These are phyloP conservation scores for Annulohypoxylon truncatum DNA, from an alignment of 2,329 filamentous ascomycete species.

Conservation along the genomic window DNA sequence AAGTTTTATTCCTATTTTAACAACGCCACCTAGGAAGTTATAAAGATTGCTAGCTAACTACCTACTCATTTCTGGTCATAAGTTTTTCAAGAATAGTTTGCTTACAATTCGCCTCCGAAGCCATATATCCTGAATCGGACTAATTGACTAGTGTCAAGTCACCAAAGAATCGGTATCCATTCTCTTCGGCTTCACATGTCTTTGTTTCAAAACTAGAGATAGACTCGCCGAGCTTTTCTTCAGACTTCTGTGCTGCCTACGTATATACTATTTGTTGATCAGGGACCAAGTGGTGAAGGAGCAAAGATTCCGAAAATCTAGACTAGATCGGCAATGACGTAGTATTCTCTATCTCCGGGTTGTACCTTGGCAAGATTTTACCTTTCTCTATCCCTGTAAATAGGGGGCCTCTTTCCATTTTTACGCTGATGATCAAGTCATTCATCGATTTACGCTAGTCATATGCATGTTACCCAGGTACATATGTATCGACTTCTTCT, in stretches of 20 bases:
- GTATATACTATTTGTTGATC: background rate
- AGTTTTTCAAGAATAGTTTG: background rate
- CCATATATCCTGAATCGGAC: background rate
- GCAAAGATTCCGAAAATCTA: background rate
- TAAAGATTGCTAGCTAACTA: background rate
- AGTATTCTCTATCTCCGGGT: slow-evolving; percentile 34
- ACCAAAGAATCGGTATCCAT: slow-evolving; percentile 3
- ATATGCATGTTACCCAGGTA: slow-evolving; percentile 14
- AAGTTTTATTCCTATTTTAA: no score
- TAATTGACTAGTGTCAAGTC: slow-evolving; percentile 6
- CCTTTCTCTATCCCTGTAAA: slow-evolving; percentile 24
- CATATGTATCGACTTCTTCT: background rate
- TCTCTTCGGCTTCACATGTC: slow-evolving; percentile 31
- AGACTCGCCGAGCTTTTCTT: background rate
- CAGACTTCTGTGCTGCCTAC: no score
- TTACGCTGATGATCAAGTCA: slow-evolving; percentile 26
- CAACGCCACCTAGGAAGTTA: no score
- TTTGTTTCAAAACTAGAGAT: slow-evolving; percentile 4
- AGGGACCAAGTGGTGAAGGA: background rate
- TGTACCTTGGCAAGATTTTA: slow-evolving; percentile 32
- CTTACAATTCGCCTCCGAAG: background rate
- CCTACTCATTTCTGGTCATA: background rate
- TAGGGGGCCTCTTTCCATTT: slow-evolving; percentile 27
- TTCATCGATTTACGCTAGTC: slow-evolving; percentile 25
- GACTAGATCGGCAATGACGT: slow-evolving; percentile 37